Evolutionary conservation across 345 rosid genomes (phyloP).

Genomic region (Eucalyptus globulus): DNA sequence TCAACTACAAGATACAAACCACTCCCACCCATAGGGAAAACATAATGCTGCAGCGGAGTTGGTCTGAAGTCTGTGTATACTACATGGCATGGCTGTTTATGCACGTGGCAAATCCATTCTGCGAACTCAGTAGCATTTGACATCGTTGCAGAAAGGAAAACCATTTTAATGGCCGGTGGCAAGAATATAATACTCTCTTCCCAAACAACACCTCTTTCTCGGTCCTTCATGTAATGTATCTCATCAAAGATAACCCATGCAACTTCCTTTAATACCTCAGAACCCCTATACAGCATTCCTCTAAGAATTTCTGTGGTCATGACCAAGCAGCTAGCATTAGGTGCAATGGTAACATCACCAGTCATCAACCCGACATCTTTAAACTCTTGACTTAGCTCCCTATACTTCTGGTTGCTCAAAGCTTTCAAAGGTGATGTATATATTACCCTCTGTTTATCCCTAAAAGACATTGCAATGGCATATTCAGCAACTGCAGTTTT

Average conservation of each 20-base stretch:
- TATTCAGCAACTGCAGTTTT: slow-evolving; percentile 99
- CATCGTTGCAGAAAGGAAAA: slow-evolving; percentile 96
- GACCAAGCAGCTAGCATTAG: slow-evolving; percentile 90
- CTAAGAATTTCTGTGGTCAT: slow-evolving; percentile 98
- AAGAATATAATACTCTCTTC: slow-evolving; percentile 94
- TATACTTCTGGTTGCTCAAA: slow-evolving; percentile 93
- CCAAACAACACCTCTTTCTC: slow-evolving; percentile 99
- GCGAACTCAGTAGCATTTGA: slow-evolving; percentile 98
- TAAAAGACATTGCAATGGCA: slow-evolving; percentile 94
- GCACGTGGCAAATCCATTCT: slow-evolving; percentile 93
- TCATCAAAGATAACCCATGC: slow-evolving; percentile 98
- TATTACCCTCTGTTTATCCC: slow-evolving; percentile 90
- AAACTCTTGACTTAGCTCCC: slow-evolving; percentile 93
- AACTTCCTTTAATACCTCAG: slow-evolving; percentile 95
- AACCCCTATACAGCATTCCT: slow-evolving; percentile 94
- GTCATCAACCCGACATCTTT: slow-evolving; percentile 97
- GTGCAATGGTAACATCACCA: slow-evolving; percentile 93
- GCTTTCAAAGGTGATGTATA: slow-evolving; percentile 97
- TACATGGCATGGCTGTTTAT: slow-evolving; percentile 96
- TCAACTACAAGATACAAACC: slow-evolving; percentile 96
- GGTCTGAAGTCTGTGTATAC: slow-evolving; percentile 97
- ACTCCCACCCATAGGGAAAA: slow-evolving; percentile 82
- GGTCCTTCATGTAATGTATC: slow-evolving; percentile 96
- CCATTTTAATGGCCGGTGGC: slow-evolving; percentile 98
- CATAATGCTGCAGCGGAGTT: slow-evolving; percentile 97